phyloP scores from a whole-genome alignment of 1,284 basidiomycete genomes.

The Cryptococcus jaspeensis region DNA sequence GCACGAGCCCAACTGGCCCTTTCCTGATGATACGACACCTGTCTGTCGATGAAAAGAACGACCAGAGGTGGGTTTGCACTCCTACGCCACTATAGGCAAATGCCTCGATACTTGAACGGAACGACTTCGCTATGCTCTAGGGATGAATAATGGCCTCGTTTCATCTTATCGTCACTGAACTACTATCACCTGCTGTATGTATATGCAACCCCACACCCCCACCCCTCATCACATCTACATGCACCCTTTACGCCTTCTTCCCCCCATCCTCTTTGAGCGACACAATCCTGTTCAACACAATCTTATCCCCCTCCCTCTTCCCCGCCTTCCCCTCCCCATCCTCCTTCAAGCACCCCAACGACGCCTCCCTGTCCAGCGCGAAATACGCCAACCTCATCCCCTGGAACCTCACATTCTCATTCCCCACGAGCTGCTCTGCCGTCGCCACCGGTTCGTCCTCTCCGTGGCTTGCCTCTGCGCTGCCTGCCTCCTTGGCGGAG shows the following conservation, averaged over 20 bases:
- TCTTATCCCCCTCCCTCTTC: conserved; percentile 65
- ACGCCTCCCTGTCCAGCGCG: conserved; percentile 81
- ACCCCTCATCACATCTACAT: not conserved
- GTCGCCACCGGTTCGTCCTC: conserved; percentile 63
- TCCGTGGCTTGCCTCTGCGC: conserved; percentile 49
- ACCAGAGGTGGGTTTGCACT: too few relatives aligned
- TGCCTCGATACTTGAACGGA: too few relatives aligned
- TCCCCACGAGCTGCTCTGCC: conserved; percentile 79
- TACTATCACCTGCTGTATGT: too few relatives aligned
- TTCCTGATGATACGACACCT: too few relatives aligned
- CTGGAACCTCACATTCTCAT: conserved; percentile 95
- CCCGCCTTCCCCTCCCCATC: conserved; percentile 52
- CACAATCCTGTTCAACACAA: conserved; percentile 91
- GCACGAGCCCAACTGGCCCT: too few relatives aligned
- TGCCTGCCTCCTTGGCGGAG: conserved; percentile 4
- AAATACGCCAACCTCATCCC: conserved; percentile 96
- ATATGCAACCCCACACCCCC: not conserved
- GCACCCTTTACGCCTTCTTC: conserved; percentile 56
- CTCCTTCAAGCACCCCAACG: conserved; percentile 61
- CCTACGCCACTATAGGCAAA: too few relatives aligned
- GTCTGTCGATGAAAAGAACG: too few relatives aligned
- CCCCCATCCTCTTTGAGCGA: conserved; percentile 93
- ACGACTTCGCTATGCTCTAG: too few relatives aligned
- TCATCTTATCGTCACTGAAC: too few relatives aligned
- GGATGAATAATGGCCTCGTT: too few relatives aligned